Evolutionary conservation across 176 grass and related monocot species (phyloP), one percentile per base, ranked within the genome.

Genomic region (Zoysia japonica): DNA sequence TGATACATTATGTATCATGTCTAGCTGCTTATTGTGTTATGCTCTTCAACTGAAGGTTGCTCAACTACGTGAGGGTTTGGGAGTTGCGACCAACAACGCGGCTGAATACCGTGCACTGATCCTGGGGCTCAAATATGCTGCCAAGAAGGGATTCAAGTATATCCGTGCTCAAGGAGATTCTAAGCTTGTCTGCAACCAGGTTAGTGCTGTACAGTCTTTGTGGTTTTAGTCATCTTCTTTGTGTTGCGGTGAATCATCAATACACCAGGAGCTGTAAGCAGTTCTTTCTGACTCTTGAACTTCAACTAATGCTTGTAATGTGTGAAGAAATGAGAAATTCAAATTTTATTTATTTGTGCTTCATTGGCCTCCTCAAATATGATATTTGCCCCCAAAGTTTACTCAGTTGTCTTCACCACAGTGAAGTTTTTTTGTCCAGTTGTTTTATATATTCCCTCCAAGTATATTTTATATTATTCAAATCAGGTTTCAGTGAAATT

Each of bases 41-140:
- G 40, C 10, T 80, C 62, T 76, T 76, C 13, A 64, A 77, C 17
- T 71, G 42, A 65, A 97, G 95, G 89, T 97, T 83, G 91, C 83
- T 70, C 88, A 83, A 73, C 75, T 97, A 47, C 78, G 92, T 70
- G 89, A 97, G 89, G 95, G 95, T 50, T 88, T 94, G 91, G 95
- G 95, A 43, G 47, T 49, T 65, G 87, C 47, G 36, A 98, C 95
- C 39, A 16, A 70, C 48, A 69, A 98, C 9, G 92, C 87, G 78
- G 90, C 95, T 81, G 92, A 94, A 85, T 98, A 98, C 45, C 90
- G 81, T 75, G 91, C 92, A 80, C 83, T 98, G 84, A 77, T 97
- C 89, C 87, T 97, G 78, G 95, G 95, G 19, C 40, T 97, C 68
- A 92, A 82, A 86, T 90, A 83, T 84, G 95, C 95, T 16, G 16